Base-by-base conservation (phyloP, 2,329 filamentous ascomycete species). In the Chaetomium strumarium region DNA sequence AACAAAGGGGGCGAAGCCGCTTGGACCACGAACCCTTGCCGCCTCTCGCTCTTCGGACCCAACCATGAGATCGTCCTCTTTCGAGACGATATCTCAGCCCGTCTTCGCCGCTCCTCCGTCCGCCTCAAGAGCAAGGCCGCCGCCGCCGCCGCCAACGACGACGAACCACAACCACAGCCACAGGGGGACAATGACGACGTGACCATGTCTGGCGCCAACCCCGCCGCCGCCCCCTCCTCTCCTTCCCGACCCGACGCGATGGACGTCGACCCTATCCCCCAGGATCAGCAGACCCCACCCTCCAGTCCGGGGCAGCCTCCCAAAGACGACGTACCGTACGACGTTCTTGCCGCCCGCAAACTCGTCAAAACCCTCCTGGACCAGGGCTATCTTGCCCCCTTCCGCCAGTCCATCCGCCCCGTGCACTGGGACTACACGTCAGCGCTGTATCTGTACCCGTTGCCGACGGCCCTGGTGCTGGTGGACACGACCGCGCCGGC, bases 281-380 rank as follows among this genome's bases (percentile, higher is more conserved):
- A 33, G 33, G 13, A 24, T 9, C 20, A 37, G 10, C 20, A 37
- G 12, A 30, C 12, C 33, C 34, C 14, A 24, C 24, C 24, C 24
- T 24, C 24, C 24, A 19, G 14, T 16, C 46, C 9, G 14, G 46
- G 29, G 36, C 49, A 19, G 47, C 11, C 46, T 29, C 3, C 5
- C 50, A 11, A 10, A 36, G 12, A 36, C 39, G 39, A 46, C 49
- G 52, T 77, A 31, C 68, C 75, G 13, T 71, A 78, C 55, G 79
- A 83, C 57, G 64, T 79, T 17, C 76, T 75, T 49, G 76, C 80
- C 7, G 86, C 87, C 8, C 80, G 86, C 53, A 87, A 88, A 60
- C 78, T 97, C 1, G 90, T 95, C 63, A 95, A 96, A 67, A 96
- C 92, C 0, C 68, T 99, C 10, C 78, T 99, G 8, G 91, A 96